phyloP scores from a whole-genome alignment of 768 basidiomycete genomes.

The Russula earlei region DNA sequence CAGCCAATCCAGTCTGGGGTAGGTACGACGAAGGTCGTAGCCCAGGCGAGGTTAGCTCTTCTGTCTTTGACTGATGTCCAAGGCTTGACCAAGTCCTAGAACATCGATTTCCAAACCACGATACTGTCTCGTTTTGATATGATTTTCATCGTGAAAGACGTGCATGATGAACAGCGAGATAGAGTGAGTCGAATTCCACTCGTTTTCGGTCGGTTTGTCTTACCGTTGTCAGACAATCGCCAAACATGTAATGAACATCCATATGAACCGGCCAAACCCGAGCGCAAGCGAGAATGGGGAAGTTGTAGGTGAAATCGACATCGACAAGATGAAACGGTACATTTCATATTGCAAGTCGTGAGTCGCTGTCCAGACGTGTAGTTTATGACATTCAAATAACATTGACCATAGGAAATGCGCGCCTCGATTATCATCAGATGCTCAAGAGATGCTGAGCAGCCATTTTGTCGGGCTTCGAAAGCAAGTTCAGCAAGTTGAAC shows the following conservation, averaged over 20 bases:
- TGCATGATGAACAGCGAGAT: conserved; percentile 91
- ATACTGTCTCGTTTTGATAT: conserved; percentile 98
- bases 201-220: not conserved
- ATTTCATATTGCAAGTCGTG: conserved; percentile 94
- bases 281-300: conserved; percentile 53
- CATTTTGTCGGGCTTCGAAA: conserved; percentile 91
- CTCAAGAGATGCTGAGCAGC: conserved; percentile 92
- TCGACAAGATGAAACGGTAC: conserved; percentile 98
- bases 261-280: conserved; percentile 84
- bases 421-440: conserved; percentile 84
- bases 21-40: conserved; percentile 94
- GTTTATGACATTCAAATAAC: not conserved
- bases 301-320: conserved; percentile 77
- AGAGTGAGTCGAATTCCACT: conserved; percentile 40
- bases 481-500: conserved; percentile 91
- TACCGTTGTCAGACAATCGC: conserved; percentile 71
- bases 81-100: conserved; percentile 33
- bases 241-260: conserved; percentile 96
- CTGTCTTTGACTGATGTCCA: not conserved
- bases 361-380: conserved; percentile 15
- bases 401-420: conserved; percentile 72
- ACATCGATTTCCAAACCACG: conserved; percentile 97
- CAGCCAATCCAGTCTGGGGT: conserved; percentile 97
- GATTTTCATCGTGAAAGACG: conserved; percentile 99
- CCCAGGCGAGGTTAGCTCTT: conserved; percentile 69